Percentiles rank a stretch among this genome's conserved stretches.
Evolutionary conservation across 208 protist species (phyloP).

Genomic region (Porcisia hertigi): DNA sequence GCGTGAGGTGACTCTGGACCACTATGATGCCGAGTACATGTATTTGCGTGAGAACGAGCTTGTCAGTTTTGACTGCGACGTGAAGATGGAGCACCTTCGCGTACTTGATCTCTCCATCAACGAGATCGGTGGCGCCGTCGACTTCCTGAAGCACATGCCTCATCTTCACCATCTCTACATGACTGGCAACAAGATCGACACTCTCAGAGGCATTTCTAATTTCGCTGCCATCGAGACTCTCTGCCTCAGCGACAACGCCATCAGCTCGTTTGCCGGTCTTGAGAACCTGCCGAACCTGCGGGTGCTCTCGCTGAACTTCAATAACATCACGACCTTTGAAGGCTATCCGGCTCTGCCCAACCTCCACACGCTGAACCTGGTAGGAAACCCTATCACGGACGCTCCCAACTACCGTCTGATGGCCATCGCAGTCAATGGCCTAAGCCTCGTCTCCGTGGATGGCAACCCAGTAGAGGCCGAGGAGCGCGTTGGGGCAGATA

Average conservation of each 20-base stretch:
- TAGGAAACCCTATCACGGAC: conserved; percentile 90
- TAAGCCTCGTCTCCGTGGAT: conserved; percentile 85
- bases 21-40: conserved; percentile 87
- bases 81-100: conserved; percentile 82
- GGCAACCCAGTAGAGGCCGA: conserved; percentile 84
- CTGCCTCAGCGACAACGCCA: conserved; percentile 91
- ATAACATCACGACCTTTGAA: conserved; percentile 90
- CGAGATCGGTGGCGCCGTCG: conserved; percentile 82
- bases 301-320: conserved; percentile 93
- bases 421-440: conserved; percentile 87
- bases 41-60: conserved; percentile 94
- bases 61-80: conserved; percentile 78
- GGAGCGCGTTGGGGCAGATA: conserved; percentile 83
- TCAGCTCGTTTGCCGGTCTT: conserved; percentile 90
- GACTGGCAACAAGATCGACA: conserved; percentile 92
- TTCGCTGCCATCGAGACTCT: conserved; percentile 86
- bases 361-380: conserved; percentile 91
- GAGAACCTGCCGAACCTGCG: conserved; percentile 86
- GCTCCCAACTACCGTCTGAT: conserved; percentile 88
- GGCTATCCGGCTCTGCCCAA: conserved; percentile 82
- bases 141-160: conserved; percentile 83
- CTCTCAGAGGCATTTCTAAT: conserved; percentile 78
- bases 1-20: conserved; percentile 67
- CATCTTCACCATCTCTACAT: conserved; percentile 92
- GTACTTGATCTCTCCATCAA: conserved; percentile 93